Percentiles rank a stretch among this genome's conserved stretches.
Evolutionary conservation across 139 green algal genomes (phyloP).

Genomic region (Chlorella vulgaris): DNA sequence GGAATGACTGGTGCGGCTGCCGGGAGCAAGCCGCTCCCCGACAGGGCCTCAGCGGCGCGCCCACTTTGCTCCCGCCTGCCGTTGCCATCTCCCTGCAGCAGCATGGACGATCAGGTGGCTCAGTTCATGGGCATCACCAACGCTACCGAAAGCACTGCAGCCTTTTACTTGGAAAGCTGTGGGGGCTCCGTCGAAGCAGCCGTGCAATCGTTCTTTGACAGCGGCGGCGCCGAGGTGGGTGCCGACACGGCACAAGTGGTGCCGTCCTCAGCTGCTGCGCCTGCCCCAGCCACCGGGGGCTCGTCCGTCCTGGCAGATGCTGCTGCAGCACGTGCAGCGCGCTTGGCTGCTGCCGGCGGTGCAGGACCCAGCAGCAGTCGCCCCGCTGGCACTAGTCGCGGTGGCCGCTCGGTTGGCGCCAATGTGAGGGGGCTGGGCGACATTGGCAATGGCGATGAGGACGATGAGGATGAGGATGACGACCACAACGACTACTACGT

Average conservation of each 20-base stretch:
- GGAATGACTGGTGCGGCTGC: too few species aligned
- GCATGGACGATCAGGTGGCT: constrained; percentile 35
- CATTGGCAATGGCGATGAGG: constrained; percentile 43
- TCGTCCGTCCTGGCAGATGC: constrained; percentile 3
- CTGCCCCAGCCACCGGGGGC: too few species aligned
- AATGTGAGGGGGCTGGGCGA: constrained; percentile 55
- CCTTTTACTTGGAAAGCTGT: constrained; percentile 36
- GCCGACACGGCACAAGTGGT: too few species aligned
- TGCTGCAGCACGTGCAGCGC: constrained; percentile 8
- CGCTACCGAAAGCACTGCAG: constrained; percentile 28
- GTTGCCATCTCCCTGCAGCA: neutral
- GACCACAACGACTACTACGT: constrained; percentile 84
- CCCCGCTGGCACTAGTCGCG: neutral
- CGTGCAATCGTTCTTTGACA: constrained; percentile 43
- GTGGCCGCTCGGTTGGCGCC: neutral
- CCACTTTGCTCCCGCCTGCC: neutral
- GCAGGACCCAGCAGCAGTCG: constrained; percentile 11
- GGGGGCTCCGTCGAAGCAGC: constrained; percentile 42
- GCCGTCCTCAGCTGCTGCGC: neutral
- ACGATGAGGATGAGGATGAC: constrained; percentile 53
- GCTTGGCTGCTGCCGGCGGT: neutral
- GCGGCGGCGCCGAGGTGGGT: constrained; percentile 6
- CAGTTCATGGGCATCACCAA: constrained; percentile 58
- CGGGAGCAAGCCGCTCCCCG: too few species aligned
- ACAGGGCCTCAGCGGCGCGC: too few species aligned